Evolutionary conservation across 352 stramenopile species (phyloP).

Genomic region (Globisporangium recalcitrans): DNA sequence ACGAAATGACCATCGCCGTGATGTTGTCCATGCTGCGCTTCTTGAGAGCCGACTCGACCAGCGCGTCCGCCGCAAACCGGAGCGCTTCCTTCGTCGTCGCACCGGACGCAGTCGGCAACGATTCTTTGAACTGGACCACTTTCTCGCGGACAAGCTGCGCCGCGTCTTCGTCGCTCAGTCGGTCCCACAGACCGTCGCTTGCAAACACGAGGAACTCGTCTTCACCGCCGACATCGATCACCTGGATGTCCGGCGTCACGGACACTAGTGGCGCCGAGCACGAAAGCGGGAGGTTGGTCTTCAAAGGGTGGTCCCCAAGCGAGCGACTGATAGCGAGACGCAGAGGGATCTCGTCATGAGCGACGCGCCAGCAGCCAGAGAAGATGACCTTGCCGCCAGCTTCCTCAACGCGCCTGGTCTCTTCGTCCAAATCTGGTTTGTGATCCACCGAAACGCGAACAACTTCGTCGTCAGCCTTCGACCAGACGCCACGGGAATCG

Average conservation of each 20-base stretch:
- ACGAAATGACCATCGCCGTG: slow-evolving; percentile 71
- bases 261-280: slow-evolving; percentile 66
- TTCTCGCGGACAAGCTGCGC: slow-evolving; percentile 51
- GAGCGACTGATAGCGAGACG: slow-evolving; percentile 74
- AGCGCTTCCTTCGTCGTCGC: slow-evolving; percentile 44
- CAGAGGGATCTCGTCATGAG: slow-evolving; percentile 62
- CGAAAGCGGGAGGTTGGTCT: slow-evolving; percentile 52
- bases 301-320: slow-evolving; percentile 74
- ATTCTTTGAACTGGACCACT: slow-evolving; percentile 36
- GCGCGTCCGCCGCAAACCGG: slow-evolving; percentile 49
- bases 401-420: slow-evolving; percentile 53
- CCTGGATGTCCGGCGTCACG: slow-evolving; percentile 60
- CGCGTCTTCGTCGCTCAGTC: slow-evolving; percentile 62
- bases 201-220: slow-evolving; percentile 70
- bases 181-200: slow-evolving; percentile 77
- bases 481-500: slow-evolving; percentile 65
- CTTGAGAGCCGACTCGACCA: slow-evolving; percentile 59
- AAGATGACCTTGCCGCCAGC: slow-evolving; percentile 76
- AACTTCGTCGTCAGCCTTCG: slow-evolving; percentile 31
- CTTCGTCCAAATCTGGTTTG: slow-evolving; percentile 63
- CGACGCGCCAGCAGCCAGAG: slow-evolving; percentile 80
- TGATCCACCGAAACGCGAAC: slow-evolving; percentile 72
- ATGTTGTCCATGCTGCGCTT: slow-evolving; percentile 84
- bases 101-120: slow-evolving; percentile 9
- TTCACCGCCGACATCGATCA: slow-evolving; percentile 49